phyloP scores from a whole-genome alignment of 345 rosid species.

The Microthlaspi erraticum region DNA sequence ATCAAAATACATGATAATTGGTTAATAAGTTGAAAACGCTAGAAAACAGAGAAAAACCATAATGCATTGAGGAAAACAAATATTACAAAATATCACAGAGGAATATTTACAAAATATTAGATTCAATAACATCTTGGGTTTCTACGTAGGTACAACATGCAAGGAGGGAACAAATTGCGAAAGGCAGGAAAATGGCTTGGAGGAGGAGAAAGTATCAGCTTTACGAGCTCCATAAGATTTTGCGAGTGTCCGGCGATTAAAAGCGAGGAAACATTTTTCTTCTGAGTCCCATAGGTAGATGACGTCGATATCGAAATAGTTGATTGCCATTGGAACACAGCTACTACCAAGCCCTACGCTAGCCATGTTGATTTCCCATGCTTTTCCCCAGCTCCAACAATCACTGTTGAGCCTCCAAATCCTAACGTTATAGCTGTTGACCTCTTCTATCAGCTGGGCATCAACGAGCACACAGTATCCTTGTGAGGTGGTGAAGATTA shows the following conservation, averaged over 20 bases:
- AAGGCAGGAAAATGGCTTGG: background rate
- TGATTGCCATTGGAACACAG: conserved; percentile 7
- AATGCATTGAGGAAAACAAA: too few species aligned
- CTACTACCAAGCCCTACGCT: background rate
- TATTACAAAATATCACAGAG: too few species aligned
- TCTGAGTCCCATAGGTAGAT: conserved; percentile 1
- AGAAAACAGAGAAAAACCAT: too few species aligned
- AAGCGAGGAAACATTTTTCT: background rate
- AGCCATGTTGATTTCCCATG: conserved; percentile 10
- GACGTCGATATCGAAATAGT: background rate
- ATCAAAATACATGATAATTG: too few species aligned
- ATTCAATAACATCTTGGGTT: too few species aligned
- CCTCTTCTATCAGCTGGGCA: too few species aligned
- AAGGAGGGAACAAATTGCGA: background rate
- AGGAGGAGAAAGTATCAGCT: background rate
- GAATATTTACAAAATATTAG: too few species aligned
- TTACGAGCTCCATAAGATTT: background rate
- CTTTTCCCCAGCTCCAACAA: background rate
- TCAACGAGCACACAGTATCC: too few species aligned
- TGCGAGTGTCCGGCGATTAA: background rate
- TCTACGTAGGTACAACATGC: background rate
- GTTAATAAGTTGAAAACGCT: too few species aligned
- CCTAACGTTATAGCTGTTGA: background rate
- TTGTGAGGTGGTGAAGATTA: too few species aligned
- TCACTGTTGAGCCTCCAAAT: background rate